These are phyloP conservation scores for Globisporangium spiculum DNA, from an alignment of 352 stramenopile species.

Conservation along the genomic window DNA sequence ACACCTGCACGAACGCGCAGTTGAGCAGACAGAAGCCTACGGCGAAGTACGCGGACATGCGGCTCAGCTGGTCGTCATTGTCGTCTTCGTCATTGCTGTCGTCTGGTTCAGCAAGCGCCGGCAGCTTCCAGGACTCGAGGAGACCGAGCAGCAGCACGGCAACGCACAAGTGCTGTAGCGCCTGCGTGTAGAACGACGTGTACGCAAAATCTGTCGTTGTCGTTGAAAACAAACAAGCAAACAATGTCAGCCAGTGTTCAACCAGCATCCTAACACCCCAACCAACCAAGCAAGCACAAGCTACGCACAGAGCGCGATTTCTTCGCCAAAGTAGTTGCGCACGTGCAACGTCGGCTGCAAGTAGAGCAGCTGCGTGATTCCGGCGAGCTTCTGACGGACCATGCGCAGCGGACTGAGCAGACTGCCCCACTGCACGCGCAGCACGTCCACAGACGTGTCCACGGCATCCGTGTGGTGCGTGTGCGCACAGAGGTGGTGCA, in stretches of 20 bases:
- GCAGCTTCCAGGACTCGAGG: slow-evolving; percentile 2
- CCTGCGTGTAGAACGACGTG: slow-evolving; percentile 49
- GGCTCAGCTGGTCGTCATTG: not conserved
- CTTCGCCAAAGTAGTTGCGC: slow-evolving; percentile 81
- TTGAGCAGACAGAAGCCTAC: slow-evolving; percentile 47
- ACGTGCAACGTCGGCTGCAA: slow-evolving; percentile 52
- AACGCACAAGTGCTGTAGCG: slow-evolving; percentile 37
- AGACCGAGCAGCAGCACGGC: slow-evolving; percentile 35
- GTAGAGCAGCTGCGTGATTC: slow-evolving; percentile 23
- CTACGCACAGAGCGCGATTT: slow-evolving; percentile 71
- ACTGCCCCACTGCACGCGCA: slow-evolving; percentile 49
- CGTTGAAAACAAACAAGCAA: not conserved
- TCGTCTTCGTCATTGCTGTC: not conserved
- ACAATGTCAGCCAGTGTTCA: not conserved
- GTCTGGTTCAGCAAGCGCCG: not conserved
- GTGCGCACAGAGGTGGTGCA: slow-evolving; percentile 56
- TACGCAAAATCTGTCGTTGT: slow-evolving; percentile 34
- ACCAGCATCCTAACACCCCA: not conserved
- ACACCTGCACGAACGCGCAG: slow-evolving; percentile 39
- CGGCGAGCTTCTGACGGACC: slow-evolving; percentile 16
- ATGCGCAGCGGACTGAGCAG: slow-evolving; percentile 30
- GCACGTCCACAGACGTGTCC: slow-evolving; percentile 63
- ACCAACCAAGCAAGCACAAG: slow-evolving; percentile 6
- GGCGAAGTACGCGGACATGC: slow-evolving; percentile 8
- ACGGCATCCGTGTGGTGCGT: slow-evolving; percentile 56